Evolutionary conservation across 2,329 filamentous ascomycete genomes (phyloP).

Genomic region (Xylariales sp.): DNA sequence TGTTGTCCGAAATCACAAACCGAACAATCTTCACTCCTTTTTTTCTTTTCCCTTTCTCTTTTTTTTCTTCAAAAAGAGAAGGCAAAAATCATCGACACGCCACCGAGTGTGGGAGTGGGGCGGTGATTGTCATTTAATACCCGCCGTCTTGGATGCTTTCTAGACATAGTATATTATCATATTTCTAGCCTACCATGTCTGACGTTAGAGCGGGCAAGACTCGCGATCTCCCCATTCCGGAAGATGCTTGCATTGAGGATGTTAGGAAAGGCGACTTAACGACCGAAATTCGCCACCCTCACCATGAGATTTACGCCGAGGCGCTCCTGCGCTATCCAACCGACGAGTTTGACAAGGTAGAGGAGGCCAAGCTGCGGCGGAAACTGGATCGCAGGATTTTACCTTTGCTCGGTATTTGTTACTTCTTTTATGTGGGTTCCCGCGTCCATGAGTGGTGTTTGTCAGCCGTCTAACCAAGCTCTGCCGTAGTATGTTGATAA

Average conservation of each 20-base stretch:
- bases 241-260: slow-evolving; percentile 7
- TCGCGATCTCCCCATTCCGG: not conserved
- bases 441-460: too few relatives aligned
- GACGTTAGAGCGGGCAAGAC: not conserved
- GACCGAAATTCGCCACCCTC: slow-evolving; percentile 13
- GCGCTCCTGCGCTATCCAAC: slow-evolving; percentile 19
- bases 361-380: slow-evolving; percentile 17
- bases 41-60: too few relatives aligned
- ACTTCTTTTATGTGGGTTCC: slow-evolving; percentile 22
- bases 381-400: slow-evolving; percentile 19
- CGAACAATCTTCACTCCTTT: not conserved
- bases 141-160: not conserved
- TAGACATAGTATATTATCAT: not conserved
- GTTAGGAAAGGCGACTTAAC: not conserved
- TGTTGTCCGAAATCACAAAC: not conserved
- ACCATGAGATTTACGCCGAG: slow-evolving; percentile 15
- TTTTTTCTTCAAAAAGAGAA: not conserved
- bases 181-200: slow-evolving; percentile 1
- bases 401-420: slow-evolving; percentile 17
- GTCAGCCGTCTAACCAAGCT: not conserved
- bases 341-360: slow-evolving; percentile 15
- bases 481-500: slow-evolving; percentile 45
- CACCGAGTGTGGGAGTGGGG: not conserved
- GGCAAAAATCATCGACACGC: not conserved
- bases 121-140: not conserved